These are phyloP conservation scores for Parmelia sp. DNA, from an alignment of 495 filamentous ascomycete species.

Conservation along the genomic window DNA sequence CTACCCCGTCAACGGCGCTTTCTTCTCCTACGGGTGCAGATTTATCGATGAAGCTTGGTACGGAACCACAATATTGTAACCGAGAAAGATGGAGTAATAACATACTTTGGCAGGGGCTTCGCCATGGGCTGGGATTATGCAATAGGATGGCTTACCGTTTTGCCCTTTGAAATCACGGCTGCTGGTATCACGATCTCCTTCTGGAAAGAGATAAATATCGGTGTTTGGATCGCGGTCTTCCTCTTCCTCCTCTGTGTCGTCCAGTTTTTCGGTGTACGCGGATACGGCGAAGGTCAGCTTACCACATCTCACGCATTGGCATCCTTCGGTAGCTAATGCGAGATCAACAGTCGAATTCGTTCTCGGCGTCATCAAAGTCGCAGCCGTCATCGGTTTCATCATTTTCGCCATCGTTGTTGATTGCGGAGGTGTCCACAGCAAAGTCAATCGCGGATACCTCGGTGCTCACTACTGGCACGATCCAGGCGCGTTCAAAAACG, in stretches of 20 bases:
- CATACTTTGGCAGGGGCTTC: slow-evolving; percentile 34
- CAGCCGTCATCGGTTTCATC: slow-evolving; percentile 62
- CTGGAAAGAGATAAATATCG: slow-evolving; percentile 57
- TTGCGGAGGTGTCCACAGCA: slow-evolving; percentile 55
- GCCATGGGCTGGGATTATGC: slow-evolving; percentile 63
- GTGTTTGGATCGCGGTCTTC: slow-evolving; percentile 64
- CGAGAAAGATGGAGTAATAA: slow-evolving; percentile 6
- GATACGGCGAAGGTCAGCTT: slow-evolving; percentile 65
- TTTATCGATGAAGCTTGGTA: slow-evolving; percentile 54
- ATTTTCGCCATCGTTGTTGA: slow-evolving; percentile 65
- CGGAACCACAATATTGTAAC: background rate
- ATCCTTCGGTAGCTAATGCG: background rate
- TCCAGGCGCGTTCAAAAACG: slow-evolving; percentile 65
- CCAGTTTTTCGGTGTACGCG: slow-evolving; percentile 52
- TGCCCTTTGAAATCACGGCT: slow-evolving; percentile 65
- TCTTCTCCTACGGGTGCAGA: slow-evolving; percentile 49
- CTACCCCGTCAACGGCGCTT: slow-evolving; percentile 60
- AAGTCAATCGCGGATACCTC: slow-evolving; percentile 44
- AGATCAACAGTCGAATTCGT: slow-evolving; percentile 38
- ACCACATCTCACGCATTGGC: background rate
- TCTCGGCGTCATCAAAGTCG: slow-evolving; percentile 43
- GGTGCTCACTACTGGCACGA: slow-evolving; percentile 59
- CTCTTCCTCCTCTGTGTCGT: slow-evolving; percentile 35
- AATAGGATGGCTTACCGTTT: slow-evolving; percentile 57
- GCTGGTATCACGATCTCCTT: slow-evolving; percentile 70